These are phyloP conservation scores for Naganishia sp. DNA, from an alignment of 1,284 basidiomycete genomes.

Conservation along the genomic window DNA sequence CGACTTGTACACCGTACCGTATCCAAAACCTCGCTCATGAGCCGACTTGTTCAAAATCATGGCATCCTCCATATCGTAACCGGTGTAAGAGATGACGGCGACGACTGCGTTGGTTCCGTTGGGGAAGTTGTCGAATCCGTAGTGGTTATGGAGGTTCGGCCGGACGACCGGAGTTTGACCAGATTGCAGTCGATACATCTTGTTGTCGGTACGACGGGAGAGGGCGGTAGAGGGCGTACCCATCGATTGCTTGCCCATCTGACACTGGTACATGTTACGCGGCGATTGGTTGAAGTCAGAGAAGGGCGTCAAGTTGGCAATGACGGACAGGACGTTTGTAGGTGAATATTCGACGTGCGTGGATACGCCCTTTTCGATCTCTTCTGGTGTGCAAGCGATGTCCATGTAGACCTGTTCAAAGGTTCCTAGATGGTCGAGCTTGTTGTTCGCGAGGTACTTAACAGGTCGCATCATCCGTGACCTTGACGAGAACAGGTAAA, in stretches of 20 bases:
- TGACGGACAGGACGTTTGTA: slow-evolving; percentile 86
- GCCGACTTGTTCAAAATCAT: slow-evolving; percentile 99
- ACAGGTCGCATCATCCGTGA: slow-evolving; percentile 99
- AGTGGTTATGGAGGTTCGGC: slow-evolving; percentile 87
- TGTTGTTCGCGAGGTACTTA: slow-evolving; percentile 81
- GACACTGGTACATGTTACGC: slow-evolving; percentile 62
- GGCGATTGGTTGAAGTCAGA: slow-evolving; percentile 89
- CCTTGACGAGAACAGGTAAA: slow-evolving; percentile 87
- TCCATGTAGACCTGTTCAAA: slow-evolving; percentile 99
- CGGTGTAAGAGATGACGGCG: slow-evolving; percentile 98
- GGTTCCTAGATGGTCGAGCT: slow-evolving; percentile 86
- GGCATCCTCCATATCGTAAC: slow-evolving; percentile 99
- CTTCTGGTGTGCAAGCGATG: slow-evolving; percentile 86
- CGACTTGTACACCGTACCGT: slow-evolving; percentile 96
- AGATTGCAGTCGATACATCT: slow-evolving; percentile 92
- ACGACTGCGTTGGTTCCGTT: slow-evolving; percentile 98
- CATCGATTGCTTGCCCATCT: slow-evolving; percentile 99
- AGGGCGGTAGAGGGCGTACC: slow-evolving; percentile 93
- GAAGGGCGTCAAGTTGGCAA: slow-evolving; percentile 66
- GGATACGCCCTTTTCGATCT: slow-evolving; percentile 78
- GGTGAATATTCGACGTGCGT: slow-evolving; percentile 93
- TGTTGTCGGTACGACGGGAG: slow-evolving; percentile 93
- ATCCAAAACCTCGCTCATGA: slow-evolving; percentile 95
- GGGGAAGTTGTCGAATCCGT: slow-evolving; percentile 97
- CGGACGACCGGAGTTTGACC: slow-evolving; percentile 95